phyloP scores from a whole-genome alignment of 176 grass and related monocot species.

The Oryza australiensis region DNA sequence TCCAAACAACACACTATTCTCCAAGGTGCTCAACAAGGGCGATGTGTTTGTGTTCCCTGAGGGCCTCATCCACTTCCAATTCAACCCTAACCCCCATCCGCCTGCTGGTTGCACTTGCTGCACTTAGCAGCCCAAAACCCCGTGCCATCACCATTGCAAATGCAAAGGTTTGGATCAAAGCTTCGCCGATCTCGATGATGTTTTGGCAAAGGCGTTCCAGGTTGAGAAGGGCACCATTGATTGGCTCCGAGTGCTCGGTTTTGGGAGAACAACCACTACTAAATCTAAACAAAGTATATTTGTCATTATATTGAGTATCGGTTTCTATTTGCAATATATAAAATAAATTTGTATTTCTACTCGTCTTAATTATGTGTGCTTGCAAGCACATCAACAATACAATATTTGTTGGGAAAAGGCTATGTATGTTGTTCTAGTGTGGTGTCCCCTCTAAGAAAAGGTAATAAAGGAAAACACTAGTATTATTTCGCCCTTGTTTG shows the following conservation, averaged over 20 bases:
- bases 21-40: slow-evolving; percentile 39
- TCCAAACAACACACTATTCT: slow-evolving; percentile 15
- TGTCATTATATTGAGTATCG: too few relatives aligned
- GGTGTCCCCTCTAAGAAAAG: too few relatives aligned
- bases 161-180: slow-evolving; percentile 28
- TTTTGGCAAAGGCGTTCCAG: slow-evolving; percentile 29
- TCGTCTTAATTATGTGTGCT: too few relatives aligned
- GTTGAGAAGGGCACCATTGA: slow-evolving; percentile 33
- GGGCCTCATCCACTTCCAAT: slow-evolving; percentile 27
- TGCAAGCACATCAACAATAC: too few relatives aligned
- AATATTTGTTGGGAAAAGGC: too few relatives aligned
- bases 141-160: slow-evolving; percentile 18
- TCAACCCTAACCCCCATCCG: slow-evolving; percentile 8
- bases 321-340: too few relatives aligned
- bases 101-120: slow-evolving; percentile 8
- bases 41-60: slow-evolving; percentile 7
- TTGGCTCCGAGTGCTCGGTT: slow-evolving; percentile 41
- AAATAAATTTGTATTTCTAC: too few relatives aligned
- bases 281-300: background rate
- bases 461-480: background rate
- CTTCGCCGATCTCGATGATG: slow-evolving; percentile 24
- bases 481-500: background rate
- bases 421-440: background rate
- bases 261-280: background rate
- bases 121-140: slow-evolving; percentile 22